Base-by-base conservation (phyloP, 179 eudicot species). In the Gypsophila paniculata region DNA sequence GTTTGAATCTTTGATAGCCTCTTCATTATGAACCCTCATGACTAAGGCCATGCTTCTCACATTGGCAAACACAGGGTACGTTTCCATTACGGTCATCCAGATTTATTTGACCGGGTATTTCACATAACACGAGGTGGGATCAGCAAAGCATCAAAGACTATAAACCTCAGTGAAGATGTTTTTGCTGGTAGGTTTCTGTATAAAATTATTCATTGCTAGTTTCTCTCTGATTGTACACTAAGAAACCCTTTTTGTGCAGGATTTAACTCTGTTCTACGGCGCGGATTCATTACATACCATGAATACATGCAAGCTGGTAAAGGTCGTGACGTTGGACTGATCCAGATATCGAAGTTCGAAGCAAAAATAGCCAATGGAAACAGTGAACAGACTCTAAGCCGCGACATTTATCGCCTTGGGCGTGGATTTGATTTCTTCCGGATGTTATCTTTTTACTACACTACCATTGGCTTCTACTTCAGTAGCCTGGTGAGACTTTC, bases 261-360 rank as follows among this genome's bases (percentile, higher is more conserved):
- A n/a, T 89, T 72, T 74, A 93, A 93, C 79, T 93, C 98, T 65
- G 89, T 89, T 63, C 76, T 89, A 68, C 83, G 98, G 19, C 89
- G 91, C 55, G 98, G 98, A 65, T 87, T 74, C 76, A 84, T 93
- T 65, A 93, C 98, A 64, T 96, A 93, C 76, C 95, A 93, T 42
- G 98, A 93, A 79, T 93, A 93, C 79, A 90, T 93, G 74, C 98
- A 93, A 79, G 98, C 91, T 39, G 98, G 98, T 62, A 93, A 93
- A 84, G 98, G 98, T 34, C 85, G 98, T 73, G 98, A 93, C 75
- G 98, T 93, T 34, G 98, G 98, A 46, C 85, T 93, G 91, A 93
- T 89, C 80, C 98, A 83, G 67, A 83, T 83, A 66, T 78, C 86
- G 39, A 75, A 78, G 29, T 83, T 80, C 74, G 86, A 83, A 74